Conservation (phyloP, 2,329 filamentous ascomycete genomes). For the Alternaria infectoria region DNA sequence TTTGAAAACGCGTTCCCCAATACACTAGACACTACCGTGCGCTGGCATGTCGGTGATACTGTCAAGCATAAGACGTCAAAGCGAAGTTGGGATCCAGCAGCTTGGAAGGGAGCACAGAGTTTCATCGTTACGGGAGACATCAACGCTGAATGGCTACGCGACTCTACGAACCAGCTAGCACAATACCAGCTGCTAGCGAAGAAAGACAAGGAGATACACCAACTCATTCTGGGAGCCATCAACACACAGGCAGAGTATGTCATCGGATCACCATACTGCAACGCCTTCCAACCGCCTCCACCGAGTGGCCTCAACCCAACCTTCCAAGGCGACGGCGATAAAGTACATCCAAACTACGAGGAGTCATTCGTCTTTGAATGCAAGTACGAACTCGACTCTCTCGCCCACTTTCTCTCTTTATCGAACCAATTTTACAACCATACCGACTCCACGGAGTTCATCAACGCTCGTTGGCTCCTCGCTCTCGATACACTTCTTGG, state of each 20-base stretch:
- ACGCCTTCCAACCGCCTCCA: slow-evolving; percentile 94
- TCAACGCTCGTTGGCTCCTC: slow-evolving; percentile 77
- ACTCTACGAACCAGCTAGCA: slow-evolving; percentile 90
- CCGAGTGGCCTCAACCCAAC: slow-evolving; percentile 76
- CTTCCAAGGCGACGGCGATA: slow-evolving; percentile 81
- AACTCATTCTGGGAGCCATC: slow-evolving; percentile 87
- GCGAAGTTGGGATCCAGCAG: slow-evolving; percentile 50
- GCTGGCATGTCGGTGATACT: slow-evolving; percentile 77
- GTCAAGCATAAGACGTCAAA: slow-evolving; percentile 48
- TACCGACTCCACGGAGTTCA: slow-evolving; percentile 77
- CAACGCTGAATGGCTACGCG: slow-evolving; percentile 88
- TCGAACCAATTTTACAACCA: slow-evolving; percentile 85
- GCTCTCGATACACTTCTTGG: slow-evolving; percentile 77
- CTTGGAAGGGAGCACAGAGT: slow-evolving; percentile 84
- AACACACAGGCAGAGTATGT: slow-evolving; percentile 96
- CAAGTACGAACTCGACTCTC: slow-evolving; percentile 97
- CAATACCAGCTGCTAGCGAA: slow-evolving; percentile 87
- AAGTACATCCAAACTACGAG: slow-evolving; percentile 86
- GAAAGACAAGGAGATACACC: slow-evolving; percentile 78
- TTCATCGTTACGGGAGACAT: slow-evolving; percentile 96
- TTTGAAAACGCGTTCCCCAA: slow-evolving; percentile 97
- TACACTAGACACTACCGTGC: slow-evolving; percentile 85
- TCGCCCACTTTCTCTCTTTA: slow-evolving; percentile 88
- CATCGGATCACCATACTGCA: slow-evolving; percentile 94
- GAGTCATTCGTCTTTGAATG: slow-evolving; percentile 90